Evolutionary conservation across 1,284 basidiomycete genomes (phyloP).

Genomic region (Cryptococcus sp.): DNA sequence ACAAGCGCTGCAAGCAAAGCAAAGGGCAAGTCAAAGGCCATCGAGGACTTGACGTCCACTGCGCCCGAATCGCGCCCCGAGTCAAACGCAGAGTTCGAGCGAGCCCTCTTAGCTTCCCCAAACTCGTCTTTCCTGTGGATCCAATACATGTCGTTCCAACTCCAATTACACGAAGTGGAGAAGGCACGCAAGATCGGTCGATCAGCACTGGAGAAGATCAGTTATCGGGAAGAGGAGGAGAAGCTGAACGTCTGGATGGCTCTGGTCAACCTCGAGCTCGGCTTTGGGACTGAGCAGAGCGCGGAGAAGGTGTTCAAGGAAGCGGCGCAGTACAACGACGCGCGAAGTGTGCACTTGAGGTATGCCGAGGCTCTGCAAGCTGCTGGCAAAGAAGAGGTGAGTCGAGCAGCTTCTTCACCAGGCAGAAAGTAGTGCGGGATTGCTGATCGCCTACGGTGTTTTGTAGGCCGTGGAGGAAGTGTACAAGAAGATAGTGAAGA

Average conservation of each 20-base stretch:
- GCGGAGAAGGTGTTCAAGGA: slow-evolving; percentile 83
- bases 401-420: slow-evolving; percentile 23
- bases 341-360: slow-evolving; percentile 83
- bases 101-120: slow-evolving; percentile 89
- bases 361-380: slow-evolving; percentile 82
- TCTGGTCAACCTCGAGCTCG: slow-evolving; percentile 90
- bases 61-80: slow-evolving; percentile 82
- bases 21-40: slow-evolving; percentile 26
- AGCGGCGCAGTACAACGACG: slow-evolving; percentile 85
- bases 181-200: slow-evolving; percentile 86
- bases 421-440: not conserved
- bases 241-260: slow-evolving; percentile 98
- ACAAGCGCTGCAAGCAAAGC: slow-evolving; percentile 6
- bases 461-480: slow-evolving; percentile 81
- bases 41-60: slow-evolving; percentile 74
- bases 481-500: slow-evolving; percentile 80
- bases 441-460: slow-evolving; percentile 3
- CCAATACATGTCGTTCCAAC: slow-evolving; percentile 98
- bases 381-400: slow-evolving; percentile 75
- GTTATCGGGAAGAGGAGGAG: slow-evolving; percentile 94
- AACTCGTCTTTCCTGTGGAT: slow-evolving; percentile 99
- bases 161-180: slow-evolving; percentile 92
- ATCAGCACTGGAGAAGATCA: slow-evolving; percentile 84
- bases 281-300: slow-evolving; percentile 82
- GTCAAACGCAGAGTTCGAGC: slow-evolving; percentile 92